These are phyloP conservation scores for Dactylonectria estremocensis DNA, from an alignment of 2,329 filamentous ascomycete species.

Conservation along the genomic window DNA sequence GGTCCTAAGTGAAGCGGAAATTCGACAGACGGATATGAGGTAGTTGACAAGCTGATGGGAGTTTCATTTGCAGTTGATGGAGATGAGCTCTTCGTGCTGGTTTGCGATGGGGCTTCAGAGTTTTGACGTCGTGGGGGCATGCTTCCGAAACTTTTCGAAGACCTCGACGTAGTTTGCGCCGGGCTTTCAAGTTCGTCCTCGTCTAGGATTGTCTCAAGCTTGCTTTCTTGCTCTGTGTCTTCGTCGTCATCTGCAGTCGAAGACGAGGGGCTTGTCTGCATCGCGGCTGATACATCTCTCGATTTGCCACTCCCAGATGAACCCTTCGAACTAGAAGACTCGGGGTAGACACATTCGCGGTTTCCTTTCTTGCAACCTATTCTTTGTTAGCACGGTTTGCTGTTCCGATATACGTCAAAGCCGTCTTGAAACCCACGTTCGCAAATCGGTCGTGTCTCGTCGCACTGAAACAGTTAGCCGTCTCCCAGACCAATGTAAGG, in stretches of 20 bases:
- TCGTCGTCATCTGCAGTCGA: conserved; percentile 68
- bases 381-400: conserved; percentile 28
- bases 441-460: conserved; percentile 89
- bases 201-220: conserved; percentile 69
- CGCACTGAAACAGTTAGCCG: conserved; percentile 75
- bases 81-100: conserved; percentile 67
- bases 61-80: conserved; percentile 65
- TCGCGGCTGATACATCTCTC: conserved; percentile 56
- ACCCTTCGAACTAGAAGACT: conserved; percentile 68
- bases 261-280: conserved; percentile 66
- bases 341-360: conserved; percentile 92
- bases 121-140: conserved; percentile 54
- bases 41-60: conserved; percentile 51
- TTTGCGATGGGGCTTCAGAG: conserved; percentile 69
- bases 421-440: conserved; percentile 70
- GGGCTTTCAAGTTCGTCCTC: conserved; percentile 65
- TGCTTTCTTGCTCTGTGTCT: conserved; percentile 58
- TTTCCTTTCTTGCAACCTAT: conserved; percentile 91
- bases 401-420: neutral
- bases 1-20: conserved; percentile 45
- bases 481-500: neutral
- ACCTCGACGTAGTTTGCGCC: conserved; percentile 33
- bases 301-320: conserved; percentile 45
- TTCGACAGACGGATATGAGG: conserved; percentile 46
- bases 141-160: conserved; percentile 21